Conservation (phyloP, 2,329 filamentous ascomycete genomes). For the Myriosclerotinia duriaeana region DNA sequence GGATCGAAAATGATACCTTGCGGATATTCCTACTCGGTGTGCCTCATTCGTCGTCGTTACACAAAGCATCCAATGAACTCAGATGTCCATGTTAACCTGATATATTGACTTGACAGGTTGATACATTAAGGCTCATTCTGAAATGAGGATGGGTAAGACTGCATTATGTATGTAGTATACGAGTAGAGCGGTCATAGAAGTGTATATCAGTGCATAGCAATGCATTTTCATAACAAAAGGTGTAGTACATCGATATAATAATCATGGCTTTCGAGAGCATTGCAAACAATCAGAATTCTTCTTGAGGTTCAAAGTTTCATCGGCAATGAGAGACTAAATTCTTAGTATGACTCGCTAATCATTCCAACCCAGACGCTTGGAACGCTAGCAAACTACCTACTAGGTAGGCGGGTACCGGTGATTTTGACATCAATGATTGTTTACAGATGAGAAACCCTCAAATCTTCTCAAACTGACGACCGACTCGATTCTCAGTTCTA, state of each 20-base stretch:
- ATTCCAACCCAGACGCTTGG: not conserved
- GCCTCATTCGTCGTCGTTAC: not conserved
- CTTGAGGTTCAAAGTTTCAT: not conserved
- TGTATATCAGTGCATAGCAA: too few relatives aligned
- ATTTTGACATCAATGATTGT: not conserved
- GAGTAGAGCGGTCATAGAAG: not conserved
- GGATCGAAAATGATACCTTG: slow-evolving; percentile 3
- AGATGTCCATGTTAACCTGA: not conserved
- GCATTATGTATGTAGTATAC: not conserved
- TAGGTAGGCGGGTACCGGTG: too few relatives aligned
- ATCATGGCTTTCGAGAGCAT: not conserved
- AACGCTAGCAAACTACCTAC: not conserved
- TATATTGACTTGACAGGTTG: not conserved
- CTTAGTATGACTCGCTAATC: slow-evolving; percentile 17
- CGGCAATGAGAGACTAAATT: slow-evolving; percentile 9
- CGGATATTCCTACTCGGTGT: slow-evolving; percentile 14
- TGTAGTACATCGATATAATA: not conserved
- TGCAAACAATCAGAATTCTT: not conserved
- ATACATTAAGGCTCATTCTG: not conserved
- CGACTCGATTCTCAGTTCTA: not conserved
- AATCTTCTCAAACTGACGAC: not conserved
- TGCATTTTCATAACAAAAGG: not conserved
- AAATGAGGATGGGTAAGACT: not conserved
- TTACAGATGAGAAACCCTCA: not conserved
- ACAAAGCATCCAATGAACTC: slow-evolving; percentile 1